phyloP scores from a whole-genome alignment of 345 rosid species.

The Eucalyptus paniculata region DNA sequence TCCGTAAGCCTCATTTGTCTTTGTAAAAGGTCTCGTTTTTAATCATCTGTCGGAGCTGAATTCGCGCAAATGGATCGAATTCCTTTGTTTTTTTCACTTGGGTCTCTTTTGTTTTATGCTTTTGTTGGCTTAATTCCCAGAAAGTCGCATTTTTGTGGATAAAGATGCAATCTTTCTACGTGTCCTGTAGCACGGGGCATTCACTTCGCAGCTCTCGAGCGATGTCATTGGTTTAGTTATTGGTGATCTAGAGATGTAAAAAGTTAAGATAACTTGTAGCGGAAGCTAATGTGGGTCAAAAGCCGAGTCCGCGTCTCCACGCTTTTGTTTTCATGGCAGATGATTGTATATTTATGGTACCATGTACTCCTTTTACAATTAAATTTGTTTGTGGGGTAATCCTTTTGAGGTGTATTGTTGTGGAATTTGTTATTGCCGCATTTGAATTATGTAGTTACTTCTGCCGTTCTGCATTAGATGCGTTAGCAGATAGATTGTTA shows the following conservation, averaged over 20 bases:
- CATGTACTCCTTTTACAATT: background rate
- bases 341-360: background rate
- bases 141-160: background rate
- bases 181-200: background rate
- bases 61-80: background rate
- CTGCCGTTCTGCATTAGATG: background rate
- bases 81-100: background rate
- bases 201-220: background rate
- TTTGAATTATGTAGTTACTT: background rate
- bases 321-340: background rate
- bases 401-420: background rate
- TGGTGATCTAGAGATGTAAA: background rate
- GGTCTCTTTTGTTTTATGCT: background rate
- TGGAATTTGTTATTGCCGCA: background rate
- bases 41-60: background rate
- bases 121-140: background rate
- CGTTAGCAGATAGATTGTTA: background rate
- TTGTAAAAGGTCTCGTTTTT: background rate
- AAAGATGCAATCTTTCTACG: background rate
- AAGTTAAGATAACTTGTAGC: background rate
- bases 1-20: conserved; percentile 6
- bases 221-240: background rate
- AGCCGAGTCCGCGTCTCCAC: background rate
- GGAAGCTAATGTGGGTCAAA: background rate
- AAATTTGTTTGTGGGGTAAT: background rate